phyloP scores from a whole-genome alignment of 129 eudicot species.

The Daucus carota region DH1_v3.0 NC_030384.2:30844001-30844500 shows the following conservation, averaged over 20 bases:
- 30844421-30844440: slow-evolving; percentile 25
- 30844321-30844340: slow-evolving; percentile 29
- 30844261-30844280: background rate
- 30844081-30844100: background rate
- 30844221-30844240: background rate
- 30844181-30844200: slow-evolving; percentile 50
- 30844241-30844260: background rate
- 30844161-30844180: slow-evolving; percentile 69
- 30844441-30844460: background rate
- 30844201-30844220: background rate
- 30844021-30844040: background rate
- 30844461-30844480: background rate
- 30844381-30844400: slow-evolving; percentile 24
- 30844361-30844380: slow-evolving; percentile 20
- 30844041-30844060: background rate
- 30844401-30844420: slow-evolving; percentile 28
- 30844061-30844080: background rate
- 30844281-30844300: slow-evolving; percentile 62
- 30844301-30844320: slow-evolving; percentile 23
- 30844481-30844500: slow-evolving; percentile 2
- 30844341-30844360: slow-evolving; percentile 26
- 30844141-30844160: slow-evolving; percentile 46
- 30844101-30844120: slow-evolving; percentile 1
- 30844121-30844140: slow-evolving; percentile 71
- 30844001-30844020: slow-evolving; percentile 95